Evolutionary conservation across 441 rosid species (phyloP).

Genomic region (Erodium texanum): DNA sequence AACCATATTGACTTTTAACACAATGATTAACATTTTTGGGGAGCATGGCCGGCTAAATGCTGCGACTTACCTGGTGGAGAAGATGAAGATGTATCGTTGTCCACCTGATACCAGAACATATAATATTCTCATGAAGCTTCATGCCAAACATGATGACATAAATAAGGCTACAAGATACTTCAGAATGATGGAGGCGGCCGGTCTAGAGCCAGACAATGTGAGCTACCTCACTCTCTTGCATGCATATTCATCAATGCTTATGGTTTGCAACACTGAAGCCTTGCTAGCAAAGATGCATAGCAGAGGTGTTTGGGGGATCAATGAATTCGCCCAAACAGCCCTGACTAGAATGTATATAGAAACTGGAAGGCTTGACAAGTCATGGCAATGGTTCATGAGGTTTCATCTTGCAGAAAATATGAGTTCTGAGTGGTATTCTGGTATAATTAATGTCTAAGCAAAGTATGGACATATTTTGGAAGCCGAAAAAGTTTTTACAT

Average conservation of each 20-base stretch:
- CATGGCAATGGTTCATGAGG: constrained; percentile 79
- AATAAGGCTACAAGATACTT: background rate
- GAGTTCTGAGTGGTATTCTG: constrained; percentile 79
- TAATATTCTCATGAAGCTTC: constrained; percentile 6
- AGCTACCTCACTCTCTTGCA: constrained; percentile 76
- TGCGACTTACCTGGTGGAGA: background rate
- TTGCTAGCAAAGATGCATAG: constrained; percentile 59
- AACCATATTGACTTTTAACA: constrained; percentile 2
- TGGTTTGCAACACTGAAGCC: constrained; percentile 64
- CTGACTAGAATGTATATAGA: constrained; percentile 78
- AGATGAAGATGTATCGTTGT: background rate
- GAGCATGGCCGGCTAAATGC: constrained; percentile 1
- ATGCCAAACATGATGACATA: constrained; percentile 3
- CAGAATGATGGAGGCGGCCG: constrained; percentile 1
- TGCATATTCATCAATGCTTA: constrained; percentile 69
- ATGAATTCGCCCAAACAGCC: constrained; percentile 83
- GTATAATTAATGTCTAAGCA: constrained; percentile 75
- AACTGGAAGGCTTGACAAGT: constrained; percentile 64
- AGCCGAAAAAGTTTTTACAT: constrained; percentile 50
- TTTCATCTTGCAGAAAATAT: constrained; percentile 55
- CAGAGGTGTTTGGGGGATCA: constrained; percentile 44
- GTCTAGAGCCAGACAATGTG: constrained; percentile 25
- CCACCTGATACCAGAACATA: constrained; percentile 6
- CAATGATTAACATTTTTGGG: constrained; percentile 3
- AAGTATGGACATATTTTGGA: constrained; percentile 53